Base-by-base conservation (phyloP, 2,329 filamentous ascomycete genomes). In the Leptographium galeiforme region DNA sequence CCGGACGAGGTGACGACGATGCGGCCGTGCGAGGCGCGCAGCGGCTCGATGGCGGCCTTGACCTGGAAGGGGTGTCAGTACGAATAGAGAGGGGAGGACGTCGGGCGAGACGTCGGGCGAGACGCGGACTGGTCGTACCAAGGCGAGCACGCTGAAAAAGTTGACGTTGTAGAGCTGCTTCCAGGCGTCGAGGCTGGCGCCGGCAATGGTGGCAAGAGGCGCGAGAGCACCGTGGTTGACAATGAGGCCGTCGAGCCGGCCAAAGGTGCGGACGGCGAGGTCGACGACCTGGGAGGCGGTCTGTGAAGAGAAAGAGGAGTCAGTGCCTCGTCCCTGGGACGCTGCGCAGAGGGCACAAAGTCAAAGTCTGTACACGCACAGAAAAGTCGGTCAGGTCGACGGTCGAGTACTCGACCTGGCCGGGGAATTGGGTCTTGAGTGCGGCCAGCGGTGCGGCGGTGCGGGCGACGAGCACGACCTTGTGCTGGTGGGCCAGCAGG, bases 201-300 rank as follows among this genome's bases (percentile, higher is more conserved):
- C 78, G 4, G 71, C 80, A 46, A 97, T 71, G 55, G 78, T 80
- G 50, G 79, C 80, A 44, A 94, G 82, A 1, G 89, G 86, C n/a
- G 81, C 77, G 46, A 98, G 70, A 1, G 82, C 74, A 19, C 89
- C 90, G 64, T 98, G 93, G 67, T 97, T 97, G 57, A 97, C 71
- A 13, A 98, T 80, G 46, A 98, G 66, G 1, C 83, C 85, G 64
- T 98, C 89, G 6, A 98, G 69, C 49, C 72, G 74, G 11, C 83
- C 84, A 66, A 88, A 97, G 0, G 77, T 70, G 33, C 77, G 70
- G 12, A 85, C 63, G 0, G 89, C 85, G 1, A 82, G 68, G 4
- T 83, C 72, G 6, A 88, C 79, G 6, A 85, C 77, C 63, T 78
- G 78, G 1, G 75, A 67, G 5, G 80, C 77, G 33, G 85, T 67